Evolutionary conservation across 345 rosid genomes (phyloP).

Genomic region (Citrus glauca): DNA sequence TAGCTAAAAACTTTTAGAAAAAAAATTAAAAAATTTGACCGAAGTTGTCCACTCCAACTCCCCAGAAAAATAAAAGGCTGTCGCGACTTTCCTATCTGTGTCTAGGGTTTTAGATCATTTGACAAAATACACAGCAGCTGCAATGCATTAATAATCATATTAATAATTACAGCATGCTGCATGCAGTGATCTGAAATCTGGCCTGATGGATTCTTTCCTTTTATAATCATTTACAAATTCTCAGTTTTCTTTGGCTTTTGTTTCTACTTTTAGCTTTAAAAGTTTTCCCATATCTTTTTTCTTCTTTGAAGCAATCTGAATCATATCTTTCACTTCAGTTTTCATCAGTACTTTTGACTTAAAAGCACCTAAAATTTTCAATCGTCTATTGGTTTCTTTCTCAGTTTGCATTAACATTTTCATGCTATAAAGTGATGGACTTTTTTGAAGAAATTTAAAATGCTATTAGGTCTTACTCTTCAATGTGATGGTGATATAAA

Average conservation of each 20-base stretch:
- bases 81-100: not conserved
- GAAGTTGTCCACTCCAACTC: not conserved
- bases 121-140: not conserved
- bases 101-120: not conserved
- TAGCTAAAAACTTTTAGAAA: too few relatives aligned
- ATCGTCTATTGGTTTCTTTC: not conserved
- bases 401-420: not conserved
- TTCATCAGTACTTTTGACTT: not conserved
- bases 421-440: not conserved
- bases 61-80: not conserved
- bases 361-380: not conserved
- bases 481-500: too few relatives aligned
- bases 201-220: not conserved
- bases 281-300: conserved; percentile 2
- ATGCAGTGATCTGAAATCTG: not conserved
- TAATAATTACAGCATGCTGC: not conserved
- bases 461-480: not conserved
- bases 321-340: not conserved
- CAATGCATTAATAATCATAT: not conserved
- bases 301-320: not conserved
- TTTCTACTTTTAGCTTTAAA: conserved; percentile 6
- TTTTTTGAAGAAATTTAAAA: not conserved
- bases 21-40: too few relatives aligned
- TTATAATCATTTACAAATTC: not conserved
- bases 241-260: not conserved